Base-by-base conservation (phyloP, 805 yeast species). In the Candida ipomoeae region DNA sequence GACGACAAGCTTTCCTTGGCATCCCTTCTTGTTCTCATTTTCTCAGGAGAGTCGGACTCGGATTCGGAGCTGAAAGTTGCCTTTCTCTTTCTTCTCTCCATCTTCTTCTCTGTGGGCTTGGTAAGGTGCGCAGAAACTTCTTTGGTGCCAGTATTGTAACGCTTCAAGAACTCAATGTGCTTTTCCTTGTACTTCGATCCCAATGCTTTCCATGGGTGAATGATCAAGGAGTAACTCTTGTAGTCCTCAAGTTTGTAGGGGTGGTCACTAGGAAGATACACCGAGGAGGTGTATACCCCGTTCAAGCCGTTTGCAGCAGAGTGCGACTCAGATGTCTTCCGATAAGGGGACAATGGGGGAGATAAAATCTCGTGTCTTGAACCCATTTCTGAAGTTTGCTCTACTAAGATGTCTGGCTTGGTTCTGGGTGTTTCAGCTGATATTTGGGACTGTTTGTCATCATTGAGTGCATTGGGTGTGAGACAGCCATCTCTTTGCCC, bases 11-110 rank as follows among this genome's bases (percentile, higher is more conserved):
- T 56, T 51, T 74, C 79, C 56, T 73, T 75, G 6, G 71, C 77
- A 34, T 75, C 66, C 60, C 85, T 75, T 68, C 87, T 78, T 1
- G 87, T 82, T 69, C 86, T 77, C 35, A 82, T 78, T 59, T 79
- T 75, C 48, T 80, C 84, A 14, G 60, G 38, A 7, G 61, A 62
- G 41, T 70, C 71, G 20, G 70, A 62, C 42, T 66, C 68, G 37
- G 74, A 73, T 48, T 66, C 68, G 20, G 67, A 63, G 48, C 62
- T 62, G 42, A 57, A 54, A 34, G 57, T 43, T 6, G 49, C 49
- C 20, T 45, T 48, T 44, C 54, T 56, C 56, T 39, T 52, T 54
- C 42, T 55, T 51, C 60, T 58, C 62, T 63, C 59, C n/a, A 39
- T 46, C 37, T 48, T 55, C 39, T 40, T 49, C 48, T 53, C 55